A percentile compares a stretch with the other conserved stretches of the same genome.
Evolutionary conservation across 148 eudicot species (phyloP).

Genomic region (Arbutus unedo): DNA sequence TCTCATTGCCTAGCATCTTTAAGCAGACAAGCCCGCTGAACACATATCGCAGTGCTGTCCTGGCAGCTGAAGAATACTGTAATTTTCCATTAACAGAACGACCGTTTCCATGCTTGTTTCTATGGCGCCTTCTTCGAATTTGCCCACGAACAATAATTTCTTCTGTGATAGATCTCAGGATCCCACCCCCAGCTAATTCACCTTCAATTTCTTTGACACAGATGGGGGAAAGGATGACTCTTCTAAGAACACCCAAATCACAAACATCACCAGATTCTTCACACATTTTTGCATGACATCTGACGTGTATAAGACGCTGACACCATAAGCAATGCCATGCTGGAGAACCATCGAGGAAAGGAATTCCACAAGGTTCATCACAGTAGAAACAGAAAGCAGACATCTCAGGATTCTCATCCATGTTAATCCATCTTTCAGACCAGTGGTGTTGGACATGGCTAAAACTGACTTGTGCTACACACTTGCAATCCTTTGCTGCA

Average conservation of each 20-base stretch:
- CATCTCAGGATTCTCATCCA: slow-evolving; percentile 73
- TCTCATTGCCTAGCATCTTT: slow-evolving; percentile 48
- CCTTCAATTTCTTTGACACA: slow-evolving; percentile 64
- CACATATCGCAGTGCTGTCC: slow-evolving; percentile 38
- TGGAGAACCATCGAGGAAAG: slow-evolving; percentile 71
- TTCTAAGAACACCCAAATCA: slow-evolving; percentile 74
- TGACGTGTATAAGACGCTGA: slow-evolving; percentile 78
- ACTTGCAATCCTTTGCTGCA: slow-evolving; percentile 83
- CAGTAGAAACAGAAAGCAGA: slow-evolving; percentile 78
- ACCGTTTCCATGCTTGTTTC: slow-evolving; percentile 48
- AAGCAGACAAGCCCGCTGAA: slow-evolving; percentile 52
- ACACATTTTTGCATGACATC: slow-evolving; percentile 72
- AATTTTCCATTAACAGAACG: slow-evolving; percentile 45
- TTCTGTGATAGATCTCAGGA: slow-evolving; percentile 40
- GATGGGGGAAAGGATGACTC: slow-evolving; percentile 65
- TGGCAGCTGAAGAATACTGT: slow-evolving; percentile 42
- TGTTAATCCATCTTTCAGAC: slow-evolving; percentile 78
- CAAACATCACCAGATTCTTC: slow-evolving; percentile 73
- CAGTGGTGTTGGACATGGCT: slow-evolving; percentile 79
- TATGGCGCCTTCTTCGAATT: slow-evolving; percentile 56
- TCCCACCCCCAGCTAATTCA: slow-evolving; percentile 35
- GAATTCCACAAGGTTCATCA: slow-evolving; percentile 87
- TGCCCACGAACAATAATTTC: slow-evolving; percentile 51
- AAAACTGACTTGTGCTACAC: slow-evolving; percentile 70
- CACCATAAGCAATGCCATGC: slow-evolving; percentile 92